These are phyloP conservation scores for Termitomyces sp. DNA, from an alignment of 768 basidiomycete species.

Conservation along the genomic window DNA sequence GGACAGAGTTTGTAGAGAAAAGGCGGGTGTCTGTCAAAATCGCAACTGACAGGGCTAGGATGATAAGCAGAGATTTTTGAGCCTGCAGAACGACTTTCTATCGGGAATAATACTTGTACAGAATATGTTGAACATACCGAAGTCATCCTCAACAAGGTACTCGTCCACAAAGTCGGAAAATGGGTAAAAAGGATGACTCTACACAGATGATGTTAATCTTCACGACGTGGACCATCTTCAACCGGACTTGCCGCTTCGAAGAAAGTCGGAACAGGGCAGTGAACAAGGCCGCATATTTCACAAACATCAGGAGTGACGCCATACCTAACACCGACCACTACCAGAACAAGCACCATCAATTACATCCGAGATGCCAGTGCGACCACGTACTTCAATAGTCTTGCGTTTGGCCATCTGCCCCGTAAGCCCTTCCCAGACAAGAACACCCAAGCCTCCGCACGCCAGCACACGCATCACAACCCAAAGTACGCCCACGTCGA, in stretches of 20 bases:
- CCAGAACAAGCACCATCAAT: not conserved
- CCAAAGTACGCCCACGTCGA: slow-evolving; percentile 74
- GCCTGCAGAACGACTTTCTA: slow-evolving; percentile 32
- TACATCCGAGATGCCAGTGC: slow-evolving; percentile 3
- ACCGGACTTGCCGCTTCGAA: slow-evolving; percentile 53
- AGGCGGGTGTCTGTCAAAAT: slow-evolving; percentile 53
- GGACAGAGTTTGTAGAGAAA: slow-evolving; percentile 35
- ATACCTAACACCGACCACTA: slow-evolving; percentile 73
- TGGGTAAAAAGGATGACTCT: slow-evolving; percentile 71
- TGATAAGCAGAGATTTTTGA: slow-evolving; percentile 45
- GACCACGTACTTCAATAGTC: slow-evolving; percentile 53
- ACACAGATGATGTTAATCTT: slow-evolving; percentile 3
- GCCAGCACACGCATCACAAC: slow-evolving; percentile 70
- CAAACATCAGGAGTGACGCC: slow-evolving; percentile 62
- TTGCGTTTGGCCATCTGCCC: slow-evolving; percentile 52
- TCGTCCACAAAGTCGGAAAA: slow-evolving; percentile 67
- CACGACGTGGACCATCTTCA: not conserved
- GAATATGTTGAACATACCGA: slow-evolving; percentile 34
- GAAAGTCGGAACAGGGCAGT: slow-evolving; percentile 68
- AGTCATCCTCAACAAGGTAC: slow-evolving; percentile 44
- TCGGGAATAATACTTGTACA: not conserved
- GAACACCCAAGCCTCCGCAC: slow-evolving; percentile 61
- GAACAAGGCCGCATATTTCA: slow-evolving; percentile 66
- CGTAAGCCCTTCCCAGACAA: slow-evolving; percentile 57
- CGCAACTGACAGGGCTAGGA: slow-evolving; percentile 48